phyloP scores from a whole-genome alignment of 768 basidiomycete species.

The Sarcodon aspratus region DNA sequence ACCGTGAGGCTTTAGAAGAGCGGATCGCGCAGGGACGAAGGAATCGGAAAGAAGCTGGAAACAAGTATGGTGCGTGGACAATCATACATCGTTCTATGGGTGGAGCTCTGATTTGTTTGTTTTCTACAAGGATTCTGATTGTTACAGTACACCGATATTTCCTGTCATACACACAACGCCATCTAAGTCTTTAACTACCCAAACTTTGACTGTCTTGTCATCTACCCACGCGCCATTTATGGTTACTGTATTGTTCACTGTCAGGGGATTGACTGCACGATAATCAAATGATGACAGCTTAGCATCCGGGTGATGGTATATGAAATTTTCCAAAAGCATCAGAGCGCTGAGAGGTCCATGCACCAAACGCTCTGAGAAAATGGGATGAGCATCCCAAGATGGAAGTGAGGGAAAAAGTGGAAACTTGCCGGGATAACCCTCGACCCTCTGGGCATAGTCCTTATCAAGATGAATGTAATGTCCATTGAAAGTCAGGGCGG shows the following conservation, averaged over 20 bases:
- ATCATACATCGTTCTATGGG: background rate
- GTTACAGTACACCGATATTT: conserved; percentile 14
- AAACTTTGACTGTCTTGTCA: conserved; percentile 31
- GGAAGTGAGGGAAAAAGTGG: background rate
- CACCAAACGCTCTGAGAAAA: conserved; percentile 56
- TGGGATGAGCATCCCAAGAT: background rate
- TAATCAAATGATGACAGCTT: conserved; percentile 50
- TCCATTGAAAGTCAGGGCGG: conserved; percentile 78
- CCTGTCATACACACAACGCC: conserved; percentile 60
- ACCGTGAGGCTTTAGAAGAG: conserved; percentile 75
- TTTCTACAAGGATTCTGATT: conserved; percentile 1
- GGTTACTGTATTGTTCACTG: conserved; percentile 38
- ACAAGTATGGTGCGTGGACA: conserved; percentile 66
- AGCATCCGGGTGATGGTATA: conserved; percentile 35
- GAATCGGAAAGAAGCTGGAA: conserved; percentile 83
- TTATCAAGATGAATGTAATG: conserved; percentile 80
- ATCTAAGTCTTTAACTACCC: conserved; percentile 47
- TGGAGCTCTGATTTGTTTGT: background rate
- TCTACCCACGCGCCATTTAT: conserved; percentile 36
- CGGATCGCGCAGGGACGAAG: conserved; percentile 72
- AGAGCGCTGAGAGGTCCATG: conserved; percentile 77
- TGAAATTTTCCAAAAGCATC: conserved; percentile 58
- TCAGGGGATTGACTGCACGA: conserved; percentile 53
- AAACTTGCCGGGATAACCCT: conserved; percentile 60
- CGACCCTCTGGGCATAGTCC: conserved; percentile 50